Percentiles rank a stretch among this genome's conserved stretches.
phyloP scores from a whole-genome alignment of 2,329 filamentous ascomycete genomes.

The Pseudogymnoascus sp. region DNA sequence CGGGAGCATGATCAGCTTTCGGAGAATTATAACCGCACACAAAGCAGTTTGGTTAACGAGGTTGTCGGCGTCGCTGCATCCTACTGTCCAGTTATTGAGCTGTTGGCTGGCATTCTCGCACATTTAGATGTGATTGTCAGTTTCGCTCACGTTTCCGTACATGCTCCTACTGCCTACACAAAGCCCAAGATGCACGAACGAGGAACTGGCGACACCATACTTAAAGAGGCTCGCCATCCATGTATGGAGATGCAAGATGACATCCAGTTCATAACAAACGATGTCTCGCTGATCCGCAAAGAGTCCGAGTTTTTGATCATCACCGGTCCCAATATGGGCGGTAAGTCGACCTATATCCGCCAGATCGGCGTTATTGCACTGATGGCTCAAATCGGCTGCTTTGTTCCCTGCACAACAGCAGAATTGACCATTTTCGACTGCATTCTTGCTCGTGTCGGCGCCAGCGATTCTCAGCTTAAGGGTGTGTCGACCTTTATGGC shows the following conservation, averaged over 20 bases:
- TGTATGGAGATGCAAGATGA: conserved; percentile 99
- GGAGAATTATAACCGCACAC: conserved; percentile 89
- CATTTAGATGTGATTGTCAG: conserved; percentile 93
- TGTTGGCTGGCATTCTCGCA: conserved; percentile 77
- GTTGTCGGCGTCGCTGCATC: conserved; percentile 90
- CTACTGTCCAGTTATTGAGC: conserved; percentile 87
- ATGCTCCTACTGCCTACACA: conserved; percentile 86
- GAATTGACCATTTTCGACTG: conserved; percentile 95
- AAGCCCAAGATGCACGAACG: conserved; percentile 84
- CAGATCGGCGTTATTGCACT: conserved; percentile 94
- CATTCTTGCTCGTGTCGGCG: conserved; percentile 90
- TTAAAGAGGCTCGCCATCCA: conserved; percentile 91
- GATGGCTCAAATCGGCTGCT: conserved; percentile 95
- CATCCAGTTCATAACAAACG: conserved; percentile 96
- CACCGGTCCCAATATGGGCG: conserved; percentile 97
- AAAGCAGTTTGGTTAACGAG: conserved; percentile 82
- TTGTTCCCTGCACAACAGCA: conserved; percentile 84
- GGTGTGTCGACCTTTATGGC: conserved; percentile 99
- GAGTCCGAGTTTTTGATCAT: conserved; percentile 90
- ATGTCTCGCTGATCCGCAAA: conserved; percentile 72
- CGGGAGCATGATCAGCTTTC: conserved; percentile 91
- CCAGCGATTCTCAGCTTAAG: conserved; percentile 93
- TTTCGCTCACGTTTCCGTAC: conserved; percentile 86
- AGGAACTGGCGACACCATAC: conserved; percentile 76
- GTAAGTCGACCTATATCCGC: conserved; percentile 96